These are phyloP conservation scores for Gonium pectorale DNA, from an alignment of 139 green algal species.

Conservation along the genomic window DNA sequence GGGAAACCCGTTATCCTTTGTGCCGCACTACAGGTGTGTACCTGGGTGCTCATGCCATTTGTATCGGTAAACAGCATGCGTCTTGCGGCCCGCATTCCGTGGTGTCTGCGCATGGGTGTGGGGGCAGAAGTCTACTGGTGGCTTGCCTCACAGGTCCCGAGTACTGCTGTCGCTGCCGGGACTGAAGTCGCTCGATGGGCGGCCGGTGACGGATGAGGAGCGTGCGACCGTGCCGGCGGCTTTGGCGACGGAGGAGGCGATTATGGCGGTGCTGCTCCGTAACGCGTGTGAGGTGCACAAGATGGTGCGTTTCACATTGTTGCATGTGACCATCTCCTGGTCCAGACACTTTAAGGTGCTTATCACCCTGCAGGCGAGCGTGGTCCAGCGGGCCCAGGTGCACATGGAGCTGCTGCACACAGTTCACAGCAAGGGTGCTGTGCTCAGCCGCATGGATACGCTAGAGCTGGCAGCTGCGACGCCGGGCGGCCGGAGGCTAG, in stretches of 20 bases:
- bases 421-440: slow-evolving; percentile 45
- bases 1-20: slow-evolving; percentile 71
- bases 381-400: slow-evolving; percentile 66
- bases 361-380: slow-evolving; percentile 56
- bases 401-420: slow-evolving; percentile 73
- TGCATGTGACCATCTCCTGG: no score
- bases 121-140: neutral
- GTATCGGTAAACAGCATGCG: no score
- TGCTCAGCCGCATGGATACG: slow-evolving; percentile 18
- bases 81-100: neutral
- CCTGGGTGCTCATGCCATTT: no score
- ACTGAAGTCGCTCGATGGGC: slow-evolving; percentile 72
- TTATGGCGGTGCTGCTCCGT: slow-evolving; percentile 72
- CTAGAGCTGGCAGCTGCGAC: neutral
- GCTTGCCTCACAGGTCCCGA: slow-evolving; percentile 56
- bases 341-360: no score
- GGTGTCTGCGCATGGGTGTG: no score
- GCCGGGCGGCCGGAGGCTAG: slow-evolving; percentile 13
- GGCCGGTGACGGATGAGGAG: slow-evolving; percentile 63
- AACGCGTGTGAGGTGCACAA: slow-evolving; percentile 84
- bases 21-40: slow-evolving; percentile 72
- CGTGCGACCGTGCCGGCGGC: slow-evolving; percentile 43
- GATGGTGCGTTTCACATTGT: slow-evolving; percentile 75
- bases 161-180: slow-evolving; percentile 55
- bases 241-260: slow-evolving; percentile 64